Base-by-base conservation (phyloP, 345 rosid species). In the Physaria fendleri region DNA sequence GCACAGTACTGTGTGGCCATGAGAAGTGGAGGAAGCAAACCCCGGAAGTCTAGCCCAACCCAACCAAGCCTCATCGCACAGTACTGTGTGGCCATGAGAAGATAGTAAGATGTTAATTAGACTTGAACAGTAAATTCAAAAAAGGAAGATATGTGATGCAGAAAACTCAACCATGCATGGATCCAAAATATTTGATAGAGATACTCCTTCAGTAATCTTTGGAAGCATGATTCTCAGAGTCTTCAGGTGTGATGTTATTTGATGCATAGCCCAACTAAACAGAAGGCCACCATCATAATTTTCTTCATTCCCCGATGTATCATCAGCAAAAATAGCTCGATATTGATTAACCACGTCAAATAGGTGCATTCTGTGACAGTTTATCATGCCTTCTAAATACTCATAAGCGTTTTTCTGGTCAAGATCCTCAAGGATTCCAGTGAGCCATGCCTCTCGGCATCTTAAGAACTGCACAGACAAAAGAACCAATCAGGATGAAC, bases 251-350 rank as follows among this genome's bases (percentile, higher is more conserved):
- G 95, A 80, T 41, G 92, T 89, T 56, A 93, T 82, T 74, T 93
- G 97, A 82, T 89, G 97, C 99, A 93, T 89, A 46, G 95, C 91
- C 97, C 99, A 93, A 68, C 94, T 83, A 69, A 87, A 89, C 63
- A 93, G 88, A 72, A 93, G 92, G 35, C 96, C 97, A 25, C 99
- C 90, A 66, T 89, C 97, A 44, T 83, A 85, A 66, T 85, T 85
- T 77, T 87, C 95, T 78, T 89, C 97, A 72, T 86, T 87, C 44
- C 95, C 99, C 16, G 95, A 93, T 8, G 97, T 85, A 75, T 93
- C 97, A 68, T 93, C 97, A 38, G 99, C 84, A 60, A 93, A 93
- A 56, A 93, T 89, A 61, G 97, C 97, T 58, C 99, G 81, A 66
- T 93, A 87, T 73, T 93, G 99, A 51, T 87, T 93, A 66, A 93